Percentiles rank a stretch among this genome's conserved stretches.
phyloP scores from a whole-genome alignment of 176 grass and related monocot genomes.

The Cocos nucifera region DNA sequence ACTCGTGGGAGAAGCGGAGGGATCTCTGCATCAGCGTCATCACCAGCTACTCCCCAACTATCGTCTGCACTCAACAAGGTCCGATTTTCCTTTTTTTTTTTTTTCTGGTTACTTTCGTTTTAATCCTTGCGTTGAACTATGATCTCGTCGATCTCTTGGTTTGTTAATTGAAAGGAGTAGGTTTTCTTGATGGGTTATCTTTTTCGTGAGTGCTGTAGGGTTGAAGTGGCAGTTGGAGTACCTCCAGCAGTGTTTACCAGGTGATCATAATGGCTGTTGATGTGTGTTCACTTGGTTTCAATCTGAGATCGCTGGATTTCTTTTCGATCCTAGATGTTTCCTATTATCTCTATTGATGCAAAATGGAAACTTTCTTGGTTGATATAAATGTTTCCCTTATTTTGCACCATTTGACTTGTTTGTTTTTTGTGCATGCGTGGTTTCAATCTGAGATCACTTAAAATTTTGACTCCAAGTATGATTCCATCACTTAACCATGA shows the following conservation, averaged over 20 bases:
- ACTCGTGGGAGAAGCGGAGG: constrained; percentile 78
- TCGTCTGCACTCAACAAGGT: constrained; percentile 98
- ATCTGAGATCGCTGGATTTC: no score
- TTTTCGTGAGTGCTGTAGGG: constrained; percentile 39
- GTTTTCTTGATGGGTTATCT: constrained; percentile 4
- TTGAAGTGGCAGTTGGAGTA: constrained; percentile 93
- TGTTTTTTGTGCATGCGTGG: no score
- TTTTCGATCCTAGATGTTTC: no score
- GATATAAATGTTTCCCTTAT: no score
- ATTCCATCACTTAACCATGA: no score
- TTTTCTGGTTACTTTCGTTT: neutral
- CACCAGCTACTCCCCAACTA: constrained; percentile 81
- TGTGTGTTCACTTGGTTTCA: no score
- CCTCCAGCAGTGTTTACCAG: constrained; percentile 81
- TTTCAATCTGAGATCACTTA: no score
- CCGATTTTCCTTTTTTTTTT: neutral
- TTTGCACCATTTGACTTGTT: no score
- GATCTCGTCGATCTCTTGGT: neutral
- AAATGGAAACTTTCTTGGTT: no score
- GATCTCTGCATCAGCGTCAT: constrained; percentile 96
- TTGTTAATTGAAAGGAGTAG: constrained; percentile 2
- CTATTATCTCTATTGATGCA: no score
- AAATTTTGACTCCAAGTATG: no score
- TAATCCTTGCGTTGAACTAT: constrained; percentile 2
- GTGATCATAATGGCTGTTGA: constrained; percentile 19